phyloP scores from a whole-genome alignment of 495 filamentous ascomycete species.

The Chaetomidium leptoderma region DNA sequence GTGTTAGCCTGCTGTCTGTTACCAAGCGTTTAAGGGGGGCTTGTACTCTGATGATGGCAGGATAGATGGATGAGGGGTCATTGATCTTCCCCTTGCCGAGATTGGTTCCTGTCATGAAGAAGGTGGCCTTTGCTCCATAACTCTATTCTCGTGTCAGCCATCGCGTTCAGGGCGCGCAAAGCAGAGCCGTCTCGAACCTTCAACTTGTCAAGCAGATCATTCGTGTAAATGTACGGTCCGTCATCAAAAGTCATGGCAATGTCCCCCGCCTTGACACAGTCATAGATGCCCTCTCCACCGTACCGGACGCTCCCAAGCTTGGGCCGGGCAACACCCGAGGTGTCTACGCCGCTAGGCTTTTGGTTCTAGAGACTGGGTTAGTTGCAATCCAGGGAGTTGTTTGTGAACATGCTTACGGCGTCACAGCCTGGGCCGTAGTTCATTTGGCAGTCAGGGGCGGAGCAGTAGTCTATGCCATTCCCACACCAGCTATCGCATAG shows the following conservation, averaged over 20 bases:
- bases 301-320: conserved; percentile 57
- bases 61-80: conserved; percentile 52
- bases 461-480: conserved; percentile 56
- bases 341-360: conserved; percentile 58
- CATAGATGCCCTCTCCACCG: conserved; percentile 59
- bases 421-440: conserved; percentile 64
- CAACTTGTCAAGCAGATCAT: conserved; percentile 64
- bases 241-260: conserved; percentile 79
- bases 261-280: conserved; percentile 58
- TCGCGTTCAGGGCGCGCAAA: neutral
- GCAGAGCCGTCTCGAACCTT: conserved; percentile 27
- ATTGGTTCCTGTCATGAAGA: conserved; percentile 76
- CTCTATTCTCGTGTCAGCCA: conserved; percentile 34
- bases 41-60: conserved; percentile 53
- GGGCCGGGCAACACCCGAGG: conserved; percentile 54
- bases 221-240: conserved; percentile 67
- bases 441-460: conserved; percentile 64
- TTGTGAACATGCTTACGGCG: conserved; percentile 33
- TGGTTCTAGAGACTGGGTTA: conserved; percentile 39
- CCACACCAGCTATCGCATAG: conserved; percentile 54
- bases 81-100: conserved; percentile 69
- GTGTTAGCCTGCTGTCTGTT: conserved; percentile 20
- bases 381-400: neutral
- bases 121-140: conserved; percentile 67
- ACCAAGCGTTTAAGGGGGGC: neutral